phyloP scores from a whole-genome alignment of 2,329 filamentous ascomycete genomes.

The Cytospora chrysosperma region DNA sequence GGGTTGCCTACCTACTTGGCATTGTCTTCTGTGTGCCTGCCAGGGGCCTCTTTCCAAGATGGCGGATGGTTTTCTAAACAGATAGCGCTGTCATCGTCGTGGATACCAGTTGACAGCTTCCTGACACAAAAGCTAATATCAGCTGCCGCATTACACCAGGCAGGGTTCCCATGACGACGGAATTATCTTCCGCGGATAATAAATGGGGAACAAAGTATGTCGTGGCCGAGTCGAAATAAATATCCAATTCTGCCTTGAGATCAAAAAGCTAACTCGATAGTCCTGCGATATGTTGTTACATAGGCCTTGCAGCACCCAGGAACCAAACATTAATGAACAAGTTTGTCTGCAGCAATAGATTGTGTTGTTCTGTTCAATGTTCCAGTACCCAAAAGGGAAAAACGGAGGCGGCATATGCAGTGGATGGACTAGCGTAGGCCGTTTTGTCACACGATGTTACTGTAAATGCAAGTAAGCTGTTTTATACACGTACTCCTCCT shows the following conservation, averaged over 20 bases:
- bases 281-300: constrained; percentile 3
- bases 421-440: background rate
- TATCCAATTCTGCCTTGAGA: background rate
- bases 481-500: background rate
- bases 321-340: constrained; percentile 15
- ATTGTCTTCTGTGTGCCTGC: background rate
- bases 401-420: constrained; percentile 6
- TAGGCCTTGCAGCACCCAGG: constrained; percentile 3
- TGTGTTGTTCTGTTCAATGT: background rate
- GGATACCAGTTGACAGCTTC: background rate
- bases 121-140: background rate
- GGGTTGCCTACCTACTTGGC: background rate
- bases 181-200: background rate
- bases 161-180: background rate
- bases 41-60: background rate
- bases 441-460: background rate
- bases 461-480: background rate
- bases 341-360: constrained; percentile 10
- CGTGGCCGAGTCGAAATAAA: background rate
- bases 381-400: no score
- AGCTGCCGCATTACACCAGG: background rate
- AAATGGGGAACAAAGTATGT: background rate
- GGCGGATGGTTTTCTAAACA: no score
- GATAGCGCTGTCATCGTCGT: background rate
- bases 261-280: constrained; percentile 8